phyloP scores from a whole-genome alignment of 441 rosid species.

The Aquilaria agallochum region DNA sequence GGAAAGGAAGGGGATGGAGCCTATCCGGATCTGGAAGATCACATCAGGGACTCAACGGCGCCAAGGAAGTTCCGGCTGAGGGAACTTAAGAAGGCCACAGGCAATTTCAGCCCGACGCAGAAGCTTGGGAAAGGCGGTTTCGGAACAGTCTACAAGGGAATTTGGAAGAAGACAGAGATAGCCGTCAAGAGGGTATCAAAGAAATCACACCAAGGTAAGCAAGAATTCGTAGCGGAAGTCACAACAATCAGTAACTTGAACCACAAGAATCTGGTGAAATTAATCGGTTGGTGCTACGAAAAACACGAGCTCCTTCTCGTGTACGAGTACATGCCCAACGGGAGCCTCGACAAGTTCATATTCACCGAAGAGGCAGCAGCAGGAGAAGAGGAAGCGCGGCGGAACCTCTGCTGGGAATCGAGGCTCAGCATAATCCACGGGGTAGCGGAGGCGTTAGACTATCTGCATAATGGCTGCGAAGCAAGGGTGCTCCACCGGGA shows the following conservation, averaged over 20 bases:
- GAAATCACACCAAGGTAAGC: constrained; percentile 65
- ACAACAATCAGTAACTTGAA: constrained; percentile 69
- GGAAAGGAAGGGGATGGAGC: constrained; percentile 15
- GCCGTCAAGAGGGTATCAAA: constrained; percentile 64
- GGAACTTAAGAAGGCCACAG: constrained; percentile 57
- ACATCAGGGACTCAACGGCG: constrained; percentile 39
- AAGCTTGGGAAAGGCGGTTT: constrained; percentile 73
- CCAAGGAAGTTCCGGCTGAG: constrained; percentile 48
- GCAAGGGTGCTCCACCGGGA: constrained; percentile 71
- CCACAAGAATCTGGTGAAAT: constrained; percentile 57
- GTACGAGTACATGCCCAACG: constrained; percentile 62
- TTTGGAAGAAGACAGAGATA: constrained; percentile 36
- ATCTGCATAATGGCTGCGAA: constrained; percentile 69
- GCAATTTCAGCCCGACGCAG: constrained; percentile 40
- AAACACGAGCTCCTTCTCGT: constrained; percentile 44
- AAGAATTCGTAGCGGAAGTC: constrained; percentile 69
- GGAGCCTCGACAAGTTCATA: constrained; percentile 58
- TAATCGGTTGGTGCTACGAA: constrained; percentile 76
- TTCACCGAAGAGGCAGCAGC: constrained; percentile 26
- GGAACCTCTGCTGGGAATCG: constrained; percentile 43
- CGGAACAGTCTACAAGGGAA: constrained; percentile 72
- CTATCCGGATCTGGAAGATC: constrained; percentile 39
- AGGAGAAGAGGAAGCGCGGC: constrained; percentile 3
- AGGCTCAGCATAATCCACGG: constrained; percentile 47
- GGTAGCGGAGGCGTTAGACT: constrained; percentile 57